Base-by-base conservation (phyloP, 2,329 filamentous ascomycete species). In the Blastomyces gilchristii region DNA sequence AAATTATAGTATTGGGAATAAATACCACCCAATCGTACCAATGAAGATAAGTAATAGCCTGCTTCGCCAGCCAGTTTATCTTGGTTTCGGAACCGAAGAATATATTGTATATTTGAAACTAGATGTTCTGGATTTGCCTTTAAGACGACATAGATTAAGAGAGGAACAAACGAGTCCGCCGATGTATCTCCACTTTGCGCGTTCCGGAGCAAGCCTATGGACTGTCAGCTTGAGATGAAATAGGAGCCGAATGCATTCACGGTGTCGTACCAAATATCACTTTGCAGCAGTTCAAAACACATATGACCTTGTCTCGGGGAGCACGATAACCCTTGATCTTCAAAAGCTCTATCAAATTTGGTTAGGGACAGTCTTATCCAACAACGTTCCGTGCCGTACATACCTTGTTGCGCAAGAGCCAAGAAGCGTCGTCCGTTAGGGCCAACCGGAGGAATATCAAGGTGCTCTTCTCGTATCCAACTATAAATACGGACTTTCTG, bases 291-390 rank as follows among this genome's bases (percentile, higher is more conserved):
- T 99, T 99, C 63, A 99, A 79, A 56, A 97, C 91, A 75, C 94
- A 99, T 59, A 99, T 97, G 62, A 99, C 94, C 77, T 99, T 99
- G 79, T 99, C 94, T 69, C 94, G 82, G 3, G 94, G 94, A n/a
- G 94, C 94, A 68, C 95, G 86, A 73, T 99, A 99, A 9, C 90
- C 94, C 71, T 93, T 96, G 71, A 99, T 97, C 75, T 99, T 99
- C 47, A 96, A 78, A 16, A 99, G 81, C 76, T 99, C 94, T 91
- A 72, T 22, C n/a, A n/a, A 56, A 22, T 16, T 65, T 31, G 37
- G 70, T 80, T 62, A 71, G 66, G 34, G 61, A 54, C 31, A 54
- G 12, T 16, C 6, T 12, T 57, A 7, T 5, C 16, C 12, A 8
- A 59, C 41, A 41, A 28, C 22, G n/a, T 61, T 49, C 57, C 37